Evolutionary conservation across 2,329 filamentous ascomycete species (phyloP).

Genomic region (Apiospora marii): DNA sequence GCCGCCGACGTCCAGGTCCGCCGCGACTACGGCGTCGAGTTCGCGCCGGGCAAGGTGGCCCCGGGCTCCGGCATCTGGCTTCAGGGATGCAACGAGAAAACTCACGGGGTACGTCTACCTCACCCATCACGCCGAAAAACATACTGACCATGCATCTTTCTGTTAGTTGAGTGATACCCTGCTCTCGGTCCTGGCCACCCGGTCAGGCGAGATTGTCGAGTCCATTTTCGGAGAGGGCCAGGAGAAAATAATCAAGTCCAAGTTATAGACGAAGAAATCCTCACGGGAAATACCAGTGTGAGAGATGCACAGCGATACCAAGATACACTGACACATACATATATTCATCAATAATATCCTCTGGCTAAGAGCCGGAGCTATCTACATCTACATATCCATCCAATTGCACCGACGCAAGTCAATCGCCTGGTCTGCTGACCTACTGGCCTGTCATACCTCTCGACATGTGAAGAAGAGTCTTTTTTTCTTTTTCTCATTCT

Average conservation of each 20-base stretch:
- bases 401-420: not conserved
- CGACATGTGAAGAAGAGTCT: too few relatives aligned
- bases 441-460: not conserved
- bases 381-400: not conserved
- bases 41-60: slow-evolving; percentile 73
- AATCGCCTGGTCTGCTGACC: not conserved
- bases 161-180: slow-evolving; percentile 80
- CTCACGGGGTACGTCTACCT: slow-evolving; percentile 83
- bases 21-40: slow-evolving; percentile 81
- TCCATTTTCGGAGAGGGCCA: slow-evolving; percentile 69
- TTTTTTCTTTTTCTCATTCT: too few relatives aligned
- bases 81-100: slow-evolving; percentile 92
- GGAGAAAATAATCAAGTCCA: not conserved
- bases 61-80: slow-evolving; percentile 83
- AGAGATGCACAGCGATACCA: not conserved
- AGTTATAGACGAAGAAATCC: not conserved
- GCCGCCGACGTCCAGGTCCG: slow-evolving; percentile 58
- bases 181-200: slow-evolving; percentile 77
- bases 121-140: not conserved
- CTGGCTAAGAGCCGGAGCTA: not conserved
- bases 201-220: slow-evolving; percentile 80
- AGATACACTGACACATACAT: not conserved
- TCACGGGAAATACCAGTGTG: not conserved
- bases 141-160: not conserved
- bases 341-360: not conserved